Evolutionary conservation across 371 early-diverging fungal species (phyloP).

Genomic region (Mortierella sp.): DNA sequence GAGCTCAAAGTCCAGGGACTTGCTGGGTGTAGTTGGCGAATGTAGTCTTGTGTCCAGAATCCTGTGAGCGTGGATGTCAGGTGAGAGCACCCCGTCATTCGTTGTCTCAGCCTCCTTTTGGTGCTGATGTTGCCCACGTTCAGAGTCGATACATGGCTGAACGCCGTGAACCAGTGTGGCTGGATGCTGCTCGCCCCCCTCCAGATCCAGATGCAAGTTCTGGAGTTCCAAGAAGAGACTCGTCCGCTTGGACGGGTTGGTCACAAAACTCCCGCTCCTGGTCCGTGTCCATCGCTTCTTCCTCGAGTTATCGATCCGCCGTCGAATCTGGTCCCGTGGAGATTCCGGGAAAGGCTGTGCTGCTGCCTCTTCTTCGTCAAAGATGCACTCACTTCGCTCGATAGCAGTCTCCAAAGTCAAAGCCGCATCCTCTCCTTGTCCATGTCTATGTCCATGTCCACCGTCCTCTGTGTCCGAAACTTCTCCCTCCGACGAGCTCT

Average conservation of each 20-base stretch:
- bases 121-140: background rate
- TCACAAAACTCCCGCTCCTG: constrained; percentile 5
- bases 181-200: background rate
- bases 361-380: background rate
- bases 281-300: background rate
- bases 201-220: background rate
- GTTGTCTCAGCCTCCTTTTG: background rate
- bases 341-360: background rate
- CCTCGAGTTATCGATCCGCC: background rate
- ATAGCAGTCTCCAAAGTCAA: background rate
- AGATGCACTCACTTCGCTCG: background rate
- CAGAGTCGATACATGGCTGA: background rate
- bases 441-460: no score
- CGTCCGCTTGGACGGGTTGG: constrained; percentile 27
- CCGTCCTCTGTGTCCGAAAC: background rate
- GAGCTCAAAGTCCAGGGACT: background rate
- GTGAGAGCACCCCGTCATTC: background rate
- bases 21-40: background rate
- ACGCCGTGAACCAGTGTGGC: background rate
- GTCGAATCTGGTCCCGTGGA: background rate
- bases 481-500: constrained; percentile 18
- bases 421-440: background rate
- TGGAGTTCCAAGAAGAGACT: constrained; percentile 51
- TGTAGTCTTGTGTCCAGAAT: background rate
- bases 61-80: background rate